Conservation (phyloP, 805 yeast genomes). For the Lachancea thermotolerans region DNA sequence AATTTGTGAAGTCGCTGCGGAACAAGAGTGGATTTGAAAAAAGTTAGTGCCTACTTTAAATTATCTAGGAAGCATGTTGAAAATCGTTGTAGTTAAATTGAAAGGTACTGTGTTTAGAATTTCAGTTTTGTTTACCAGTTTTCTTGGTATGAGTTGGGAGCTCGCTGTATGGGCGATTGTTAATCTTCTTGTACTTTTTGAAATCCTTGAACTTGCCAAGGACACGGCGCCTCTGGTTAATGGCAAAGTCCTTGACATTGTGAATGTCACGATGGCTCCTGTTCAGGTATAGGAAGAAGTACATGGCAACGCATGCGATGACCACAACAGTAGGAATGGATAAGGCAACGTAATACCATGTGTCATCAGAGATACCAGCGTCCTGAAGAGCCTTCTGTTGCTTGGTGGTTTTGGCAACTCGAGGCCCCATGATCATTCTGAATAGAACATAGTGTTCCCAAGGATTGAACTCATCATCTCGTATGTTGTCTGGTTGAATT, state of each 20-base stretch:
- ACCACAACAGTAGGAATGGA: constrained; percentile 63
- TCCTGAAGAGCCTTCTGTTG: constrained; percentile 38
- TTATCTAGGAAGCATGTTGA: background rate
- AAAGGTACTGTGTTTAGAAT: background rate
- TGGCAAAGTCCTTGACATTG: constrained; percentile 33
- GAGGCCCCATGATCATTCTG: constrained; percentile 33
- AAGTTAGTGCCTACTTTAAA: background rate
- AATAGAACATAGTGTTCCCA: constrained; percentile 48
- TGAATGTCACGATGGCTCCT: constrained; percentile 49
- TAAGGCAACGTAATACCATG: constrained; percentile 57
- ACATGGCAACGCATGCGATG: constrained; percentile 55
- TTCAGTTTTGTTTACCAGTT: constrained; percentile 22
- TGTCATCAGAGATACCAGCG: constrained; percentile 39
- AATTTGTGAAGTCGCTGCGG: constrained; percentile 33
- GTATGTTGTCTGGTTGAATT: constrained; percentile 63
- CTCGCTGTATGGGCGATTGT: constrained; percentile 36
- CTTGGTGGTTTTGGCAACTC: constrained; percentile 39
- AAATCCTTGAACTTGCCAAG: constrained; percentile 35
- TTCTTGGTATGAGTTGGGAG: constrained; percentile 33
- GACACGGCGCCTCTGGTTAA: constrained; percentile 33
- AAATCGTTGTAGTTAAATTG: too few relatives aligned
- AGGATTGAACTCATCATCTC: constrained; percentile 60
- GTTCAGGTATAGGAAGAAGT: constrained; percentile 53
- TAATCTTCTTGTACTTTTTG: constrained; percentile 26
- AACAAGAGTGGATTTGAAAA: constrained; percentile 30